A percentile compares a stretch with the other conserved stretches of the same genome.
Evolutionary conservation across 1,284 basidiomycete genomes (phyloP).

Genomic region (Schizophyllum amplum): DNA sequence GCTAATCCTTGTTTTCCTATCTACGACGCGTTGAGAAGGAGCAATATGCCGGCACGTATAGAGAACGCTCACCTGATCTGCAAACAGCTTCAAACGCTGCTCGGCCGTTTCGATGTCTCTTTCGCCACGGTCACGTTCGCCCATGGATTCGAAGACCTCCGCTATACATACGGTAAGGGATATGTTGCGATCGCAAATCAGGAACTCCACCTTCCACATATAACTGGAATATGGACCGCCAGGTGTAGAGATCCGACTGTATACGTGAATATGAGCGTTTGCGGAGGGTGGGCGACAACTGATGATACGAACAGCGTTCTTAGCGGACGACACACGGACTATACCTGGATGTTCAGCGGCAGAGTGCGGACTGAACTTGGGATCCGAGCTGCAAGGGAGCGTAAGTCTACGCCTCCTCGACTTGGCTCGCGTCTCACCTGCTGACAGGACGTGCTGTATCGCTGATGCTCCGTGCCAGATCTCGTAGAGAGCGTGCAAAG

Average conservation of each 20-base stretch:
- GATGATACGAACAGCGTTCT: conserved; percentile 23
- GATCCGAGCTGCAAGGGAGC: not conserved
- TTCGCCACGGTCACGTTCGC: conserved; percentile 74
- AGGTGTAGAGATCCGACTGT: conserved; percentile 76
- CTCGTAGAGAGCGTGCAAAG: conserved; percentile 56
- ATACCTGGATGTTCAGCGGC: conserved; percentile 32
- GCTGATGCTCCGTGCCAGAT: conserved; percentile 56
- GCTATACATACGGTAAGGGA: conserved; percentile 17
- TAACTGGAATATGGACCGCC: conserved; percentile 86
- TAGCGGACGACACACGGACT: conserved; percentile 21
- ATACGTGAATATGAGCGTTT: conserved; percentile 10
- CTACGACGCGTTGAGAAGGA: not conserved
- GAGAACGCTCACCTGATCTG: conserved; percentile 54
- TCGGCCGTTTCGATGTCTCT: conserved; percentile 70
- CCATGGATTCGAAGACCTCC: conserved; percentile 79
- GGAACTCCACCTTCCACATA: conserved; percentile 55
- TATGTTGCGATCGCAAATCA: not conserved
- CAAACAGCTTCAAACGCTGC: conserved; percentile 63
- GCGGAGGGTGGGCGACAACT: conserved; percentile 1
- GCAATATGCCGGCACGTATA: not conserved
- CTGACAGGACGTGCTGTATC: conserved; percentile 51
- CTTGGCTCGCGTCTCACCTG: conserved; percentile 23
- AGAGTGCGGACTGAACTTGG: conserved; percentile 40
- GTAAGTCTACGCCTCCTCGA: not conserved
- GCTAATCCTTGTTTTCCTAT: conserved; percentile 32